These are phyloP conservation scores for Blastobotrys ciferrii DNA, from an alignment of 1,139 yeast species.

Conservation along the genomic window DNA sequence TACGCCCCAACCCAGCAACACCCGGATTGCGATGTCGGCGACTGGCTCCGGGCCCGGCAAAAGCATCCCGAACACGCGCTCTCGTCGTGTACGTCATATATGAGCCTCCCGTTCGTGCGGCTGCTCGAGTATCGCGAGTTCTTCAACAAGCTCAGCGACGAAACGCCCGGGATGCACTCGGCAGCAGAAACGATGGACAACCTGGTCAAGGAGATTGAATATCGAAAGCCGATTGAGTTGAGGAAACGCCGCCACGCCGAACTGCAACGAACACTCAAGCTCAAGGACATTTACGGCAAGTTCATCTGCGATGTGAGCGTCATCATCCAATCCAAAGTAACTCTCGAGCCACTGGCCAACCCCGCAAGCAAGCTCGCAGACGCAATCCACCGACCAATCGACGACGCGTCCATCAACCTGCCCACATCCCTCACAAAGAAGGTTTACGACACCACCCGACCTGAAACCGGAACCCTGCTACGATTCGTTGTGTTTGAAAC, in stretches of 20 bases:
- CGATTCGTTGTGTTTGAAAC: conserved; percentile 25
- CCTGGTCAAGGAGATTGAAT: conserved; percentile 22
- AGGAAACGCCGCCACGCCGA: conserved; percentile 22
- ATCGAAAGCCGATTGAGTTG: conserved; percentile 23
- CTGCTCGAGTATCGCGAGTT: conserved; percentile 20
- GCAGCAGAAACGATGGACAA: conserved; percentile 19
- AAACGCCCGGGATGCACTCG: conserved; percentile 20
- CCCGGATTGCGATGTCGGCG: conserved; percentile 29
- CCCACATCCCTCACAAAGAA: conserved; percentile 22
- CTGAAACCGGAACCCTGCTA: conserved; percentile 21
- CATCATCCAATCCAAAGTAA: conserved; percentile 20
- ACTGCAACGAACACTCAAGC: conserved; percentile 21
- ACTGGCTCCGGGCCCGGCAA: conserved; percentile 27
- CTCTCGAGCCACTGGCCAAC: conserved; percentile 21
- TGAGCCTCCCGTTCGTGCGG: conserved; percentile 26
- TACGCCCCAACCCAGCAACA: conserved; percentile 24
- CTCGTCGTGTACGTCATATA: conserved; percentile 24
- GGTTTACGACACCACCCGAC: conserved; percentile 19
- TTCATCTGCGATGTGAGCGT: conserved; percentile 27
- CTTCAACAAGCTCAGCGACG: conserved; percentile 18
- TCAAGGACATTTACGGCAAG: conserved; percentile 22
- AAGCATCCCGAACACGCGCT: conserved; percentile 23
- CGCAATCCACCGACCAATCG: conserved; percentile 18
- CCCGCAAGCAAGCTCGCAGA: conserved; percentile 20
- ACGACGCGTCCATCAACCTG: conserved; percentile 12